These are phyloP conservation scores for Neoboletus subvelutipes DNA, from an alignment of 768 basidiomycete species.

Conservation along the genomic window DNA sequence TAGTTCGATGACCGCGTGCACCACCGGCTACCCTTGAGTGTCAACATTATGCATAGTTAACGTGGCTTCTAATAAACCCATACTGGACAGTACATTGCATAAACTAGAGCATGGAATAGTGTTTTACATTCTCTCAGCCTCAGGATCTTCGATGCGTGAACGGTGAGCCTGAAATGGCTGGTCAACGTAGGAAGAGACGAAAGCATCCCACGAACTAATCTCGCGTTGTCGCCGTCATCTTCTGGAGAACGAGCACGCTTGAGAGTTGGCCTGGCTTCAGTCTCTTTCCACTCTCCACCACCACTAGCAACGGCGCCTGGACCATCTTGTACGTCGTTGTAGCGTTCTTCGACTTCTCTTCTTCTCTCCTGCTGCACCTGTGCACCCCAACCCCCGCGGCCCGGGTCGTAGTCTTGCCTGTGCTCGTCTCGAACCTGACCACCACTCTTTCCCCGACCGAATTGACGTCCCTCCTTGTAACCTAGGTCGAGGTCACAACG, in stretches of 20 bases:
- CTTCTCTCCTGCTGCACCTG: constrained; percentile 80
- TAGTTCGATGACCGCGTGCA: constrained; percentile 44
- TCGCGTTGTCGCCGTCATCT: constrained; percentile 61
- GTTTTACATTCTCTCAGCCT: constrained; percentile 67
- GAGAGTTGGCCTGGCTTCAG: constrained; percentile 46
- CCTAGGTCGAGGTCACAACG: constrained; percentile 97
- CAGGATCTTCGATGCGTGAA: constrained; percentile 59
- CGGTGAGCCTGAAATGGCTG: constrained; percentile 49
- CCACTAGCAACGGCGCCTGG: constrained; percentile 81
- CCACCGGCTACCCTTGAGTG: not conserved
- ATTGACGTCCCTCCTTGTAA: constrained; percentile 95
- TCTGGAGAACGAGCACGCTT: constrained; percentile 79
- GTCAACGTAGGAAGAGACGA: constrained; percentile 6
- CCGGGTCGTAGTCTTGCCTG: constrained; percentile 94
- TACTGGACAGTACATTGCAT: constrained; percentile 9
- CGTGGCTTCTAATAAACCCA: constrained; percentile 17
- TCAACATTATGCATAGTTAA: constrained; percentile 14
- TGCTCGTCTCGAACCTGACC: constrained; percentile 98
- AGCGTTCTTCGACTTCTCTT: constrained; percentile 83
- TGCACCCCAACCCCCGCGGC: constrained; percentile 93
- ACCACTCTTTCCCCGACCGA: constrained; percentile 95
- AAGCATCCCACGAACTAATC: constrained; percentile 47
- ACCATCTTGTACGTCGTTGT: constrained; percentile 75
- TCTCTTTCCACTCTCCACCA: constrained; percentile 83
- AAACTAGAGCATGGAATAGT: constrained; percentile 27